phyloP scores from a whole-genome alignment of 1,139 yeast species.

The Blastobotrys ciferrii region DNA sequence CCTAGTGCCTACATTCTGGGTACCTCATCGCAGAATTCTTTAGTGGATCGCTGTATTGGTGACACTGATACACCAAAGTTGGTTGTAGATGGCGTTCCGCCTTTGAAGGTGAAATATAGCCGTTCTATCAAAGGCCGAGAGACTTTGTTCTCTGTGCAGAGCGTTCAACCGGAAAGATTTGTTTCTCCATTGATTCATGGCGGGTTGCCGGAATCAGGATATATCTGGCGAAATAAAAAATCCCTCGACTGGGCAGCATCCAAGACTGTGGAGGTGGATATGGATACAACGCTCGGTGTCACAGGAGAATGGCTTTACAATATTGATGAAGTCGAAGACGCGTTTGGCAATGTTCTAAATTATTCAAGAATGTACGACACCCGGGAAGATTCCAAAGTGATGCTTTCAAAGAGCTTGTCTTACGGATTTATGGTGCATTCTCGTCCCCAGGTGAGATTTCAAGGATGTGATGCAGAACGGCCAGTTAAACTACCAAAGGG shows the following conservation, averaged over 20 bases:
- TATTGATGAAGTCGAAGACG: slow-evolving; percentile 67
- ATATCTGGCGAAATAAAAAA: slow-evolving; percentile 26
- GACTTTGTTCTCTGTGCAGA: slow-evolving; percentile 43
- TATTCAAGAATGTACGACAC: slow-evolving; percentile 44
- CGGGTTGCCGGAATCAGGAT: slow-evolving; percentile 18
- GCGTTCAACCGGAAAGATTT: slow-evolving; percentile 49
- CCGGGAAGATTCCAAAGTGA: slow-evolving; percentile 29
- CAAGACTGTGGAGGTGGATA: slow-evolving; percentile 47
- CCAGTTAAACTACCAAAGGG: slow-evolving; percentile 38
- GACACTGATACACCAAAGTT: slow-evolving; percentile 56
- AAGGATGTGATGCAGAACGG: slow-evolving; percentile 35
- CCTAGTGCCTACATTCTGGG: slow-evolving; percentile 61
- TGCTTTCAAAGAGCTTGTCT: slow-evolving; percentile 30
- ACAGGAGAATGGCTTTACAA: slow-evolving; percentile 66
- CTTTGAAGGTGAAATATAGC: slow-evolving; percentile 61
- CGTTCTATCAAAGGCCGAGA: slow-evolving; percentile 52
- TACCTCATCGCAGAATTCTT: slow-evolving; percentile 10
- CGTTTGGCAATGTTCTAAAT: slow-evolving; percentile 65
- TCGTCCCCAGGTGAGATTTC: slow-evolving; percentile 51
- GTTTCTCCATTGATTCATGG: slow-evolving; percentile 41
- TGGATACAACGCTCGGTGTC: slow-evolving; percentile 48
- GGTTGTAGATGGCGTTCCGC: slow-evolving; percentile 70
- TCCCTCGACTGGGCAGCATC: slow-evolving; percentile 55
- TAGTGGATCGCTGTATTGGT: slow-evolving; percentile 60
- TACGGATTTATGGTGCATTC: slow-evolving; percentile 63